phyloP scores from a whole-genome alignment of 495 filamentous ascomycete species.

The Annulohypoxylon nitens region DNA sequence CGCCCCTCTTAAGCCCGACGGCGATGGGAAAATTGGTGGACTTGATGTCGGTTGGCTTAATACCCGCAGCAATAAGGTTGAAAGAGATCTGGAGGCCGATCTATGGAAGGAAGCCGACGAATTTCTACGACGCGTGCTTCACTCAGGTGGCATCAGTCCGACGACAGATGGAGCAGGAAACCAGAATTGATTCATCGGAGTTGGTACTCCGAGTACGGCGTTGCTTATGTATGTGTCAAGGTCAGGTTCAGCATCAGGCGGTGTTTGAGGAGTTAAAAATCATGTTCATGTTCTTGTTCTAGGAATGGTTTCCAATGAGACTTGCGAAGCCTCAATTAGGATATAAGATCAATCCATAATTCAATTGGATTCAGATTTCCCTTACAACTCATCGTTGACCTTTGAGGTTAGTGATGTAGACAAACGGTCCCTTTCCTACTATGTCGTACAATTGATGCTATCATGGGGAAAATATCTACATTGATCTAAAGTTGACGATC shows the following conservation, averaged over 20 bases:
- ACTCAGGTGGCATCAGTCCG: background rate
- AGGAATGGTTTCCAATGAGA: background rate
- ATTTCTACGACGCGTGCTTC: slow-evolving; percentile 44
- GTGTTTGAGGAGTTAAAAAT: slow-evolving; percentile 37
- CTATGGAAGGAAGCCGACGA: slow-evolving; percentile 73
- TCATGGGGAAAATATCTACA: no score
- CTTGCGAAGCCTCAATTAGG: background rate
- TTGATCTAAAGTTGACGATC: no score
- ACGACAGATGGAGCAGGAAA: background rate
- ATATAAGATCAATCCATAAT: background rate
- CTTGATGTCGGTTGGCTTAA: slow-evolving; percentile 90
- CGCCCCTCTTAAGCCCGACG: slow-evolving; percentile 57
- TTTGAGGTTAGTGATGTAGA: background rate
- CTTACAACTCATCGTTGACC: background rate
- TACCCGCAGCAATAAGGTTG: slow-evolving; percentile 80
- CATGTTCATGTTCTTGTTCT: background rate
- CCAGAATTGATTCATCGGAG: background rate
- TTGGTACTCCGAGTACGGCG: background rate
- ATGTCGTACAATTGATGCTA: no score
- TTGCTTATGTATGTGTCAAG: background rate
- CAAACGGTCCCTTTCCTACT: no score
- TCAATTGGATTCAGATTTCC: background rate
- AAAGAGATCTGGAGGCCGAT: slow-evolving; percentile 82
- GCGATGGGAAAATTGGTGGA: slow-evolving; percentile 68
- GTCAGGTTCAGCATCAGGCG: slow-evolving; percentile 26